phyloP scores from a whole-genome alignment of 2,329 filamentous ascomycete genomes.

The Phyllosticta citriasiana region DNA sequence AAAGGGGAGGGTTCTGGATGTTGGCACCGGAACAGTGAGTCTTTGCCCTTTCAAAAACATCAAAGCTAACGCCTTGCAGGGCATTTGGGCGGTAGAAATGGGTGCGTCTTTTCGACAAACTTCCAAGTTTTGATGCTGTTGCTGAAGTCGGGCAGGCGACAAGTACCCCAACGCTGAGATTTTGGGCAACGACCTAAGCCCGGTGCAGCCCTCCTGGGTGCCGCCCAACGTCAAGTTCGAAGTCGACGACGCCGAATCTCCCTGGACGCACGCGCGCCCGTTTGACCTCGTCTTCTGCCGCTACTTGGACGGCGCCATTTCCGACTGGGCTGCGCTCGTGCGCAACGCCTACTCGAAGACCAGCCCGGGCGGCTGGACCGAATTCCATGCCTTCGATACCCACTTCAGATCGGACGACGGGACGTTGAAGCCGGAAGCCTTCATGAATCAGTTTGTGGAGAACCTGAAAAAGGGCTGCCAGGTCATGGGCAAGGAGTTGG shows the following conservation, averaged over 20 bases:
- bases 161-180: slow-evolving; percentile 5
- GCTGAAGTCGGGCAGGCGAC: background rate
- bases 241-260: slow-evolving; percentile 51
- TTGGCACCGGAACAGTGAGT: slow-evolving; percentile 17
- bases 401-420: slow-evolving; percentile 29
- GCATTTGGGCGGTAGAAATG: slow-evolving; percentile 20
- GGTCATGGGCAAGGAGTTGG: slow-evolving; percentile 13
- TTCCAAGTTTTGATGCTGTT: too few species aligned
- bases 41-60: slow-evolving; percentile 12
- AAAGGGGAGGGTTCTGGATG: slow-evolving; percentile 15
- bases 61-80: slow-evolving; percentile 17
- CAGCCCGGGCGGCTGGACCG: slow-evolving; percentile 39
- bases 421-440: slow-evolving; percentile 15
- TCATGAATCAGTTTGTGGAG: slow-evolving; percentile 3
- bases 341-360: slow-evolving; percentile 26
- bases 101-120: slow-evolving; percentile 5
- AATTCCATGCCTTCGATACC: slow-evolving; percentile 38
- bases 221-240: slow-evolving; percentile 53
- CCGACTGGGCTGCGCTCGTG: slow-evolving; percentile 43
- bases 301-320: slow-evolving; percentile 42
- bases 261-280: slow-evolving; percentile 43
- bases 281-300: slow-evolving; percentile 50
- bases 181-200: slow-evolving; percentile 34
- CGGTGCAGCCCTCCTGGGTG: slow-evolving; percentile 34
- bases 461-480: slow-evolving; percentile 1